A percentile compares a stretch with the other conserved stretches of the same genome.
Conservation (phyloP, 805 yeast species). For the Naumovozyma dairenensis region DNA sequence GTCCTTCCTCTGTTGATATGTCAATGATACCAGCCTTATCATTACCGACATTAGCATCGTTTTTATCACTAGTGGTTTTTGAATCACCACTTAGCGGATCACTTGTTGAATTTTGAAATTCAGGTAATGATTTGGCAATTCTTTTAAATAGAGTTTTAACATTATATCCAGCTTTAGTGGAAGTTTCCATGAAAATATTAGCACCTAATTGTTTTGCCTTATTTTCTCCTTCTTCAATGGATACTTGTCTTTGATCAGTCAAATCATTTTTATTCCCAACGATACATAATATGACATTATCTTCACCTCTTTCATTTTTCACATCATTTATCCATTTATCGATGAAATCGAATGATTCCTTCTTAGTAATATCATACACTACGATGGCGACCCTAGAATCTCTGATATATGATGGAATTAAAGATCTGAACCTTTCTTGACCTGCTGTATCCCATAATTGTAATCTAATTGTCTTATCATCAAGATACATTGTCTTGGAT, state of each 20-base stretch:
- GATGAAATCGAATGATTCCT: constrained; percentile 73
- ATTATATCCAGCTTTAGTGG: constrained; percentile 90
- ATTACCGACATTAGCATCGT: constrained; percentile 27
- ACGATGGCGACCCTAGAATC: constrained; percentile 97
- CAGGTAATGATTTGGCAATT: constrained; percentile 86
- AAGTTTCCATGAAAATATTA: constrained; percentile 78
- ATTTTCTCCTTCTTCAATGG: constrained; percentile 74
- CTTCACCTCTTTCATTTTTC: constrained; percentile 78
- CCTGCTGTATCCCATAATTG: constrained; percentile 99
- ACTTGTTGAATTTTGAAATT: constrained; percentile 40
- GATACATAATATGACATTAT: constrained; percentile 75
- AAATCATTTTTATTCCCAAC: constrained; percentile 91
- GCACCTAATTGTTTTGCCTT: constrained; percentile 66
- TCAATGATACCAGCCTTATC: constrained; percentile 35
- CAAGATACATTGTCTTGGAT: constrained; percentile 89
- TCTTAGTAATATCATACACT: constrained; percentile 86
- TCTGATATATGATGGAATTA: constrained; percentile 91
- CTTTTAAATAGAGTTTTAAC: constrained; percentile 83
- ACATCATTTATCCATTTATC: constrained; percentile 94
- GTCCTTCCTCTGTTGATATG: constrained; percentile 31
- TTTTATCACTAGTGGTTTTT: constrained; percentile 6
- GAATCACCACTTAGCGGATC: constrained; percentile 16
- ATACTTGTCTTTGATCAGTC: constrained; percentile 68
- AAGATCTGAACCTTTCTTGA: constrained; percentile 88
- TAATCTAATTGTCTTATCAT: constrained; percentile 87